Conservation (phyloP, 1,284 basidiomycete species). For the Fomitopsis pinicola region DNA sequence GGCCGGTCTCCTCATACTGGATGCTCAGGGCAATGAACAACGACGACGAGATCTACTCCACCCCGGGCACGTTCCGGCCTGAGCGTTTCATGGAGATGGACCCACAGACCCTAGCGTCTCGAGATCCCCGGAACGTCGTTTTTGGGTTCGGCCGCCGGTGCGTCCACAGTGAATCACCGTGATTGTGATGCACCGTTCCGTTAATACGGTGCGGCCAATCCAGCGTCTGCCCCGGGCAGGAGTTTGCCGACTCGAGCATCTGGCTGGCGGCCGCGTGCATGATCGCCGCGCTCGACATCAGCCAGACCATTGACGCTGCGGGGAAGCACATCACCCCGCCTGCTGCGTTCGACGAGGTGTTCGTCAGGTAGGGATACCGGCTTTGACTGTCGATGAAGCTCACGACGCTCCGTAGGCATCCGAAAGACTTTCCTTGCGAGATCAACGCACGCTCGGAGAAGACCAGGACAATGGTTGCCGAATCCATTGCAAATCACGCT, state of each 20-base stretch:
- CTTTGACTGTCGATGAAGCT: background rate
- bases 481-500: background rate
- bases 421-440: constrained; percentile 1
- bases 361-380: constrained; percentile 4
- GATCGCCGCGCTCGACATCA: constrained; percentile 15
- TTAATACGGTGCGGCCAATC: background rate
- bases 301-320: constrained; percentile 2
- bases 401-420: background rate
- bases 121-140: constrained; percentile 24
- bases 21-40: constrained; percentile 27
- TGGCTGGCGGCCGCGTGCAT: constrained; percentile 21
- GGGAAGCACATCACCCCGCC: constrained; percentile 6
- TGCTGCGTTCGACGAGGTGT: constrained; percentile 1
- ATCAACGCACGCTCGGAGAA: background rate
- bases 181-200: background rate
- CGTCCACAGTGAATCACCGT: background rate
- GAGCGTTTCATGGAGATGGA: constrained; percentile 28
- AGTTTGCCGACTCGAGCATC: constrained; percentile 22
- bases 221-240: constrained; percentile 23
- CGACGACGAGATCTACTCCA: constrained; percentile 20
- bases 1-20: background rate
- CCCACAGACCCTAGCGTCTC: constrained; percentile 13
- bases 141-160: constrained; percentile 37
- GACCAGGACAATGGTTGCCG: background rate
- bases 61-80: constrained; percentile 25